Conservation (phyloP, 305 asterid genomes). For the Nicotiana rustica region DNA sequence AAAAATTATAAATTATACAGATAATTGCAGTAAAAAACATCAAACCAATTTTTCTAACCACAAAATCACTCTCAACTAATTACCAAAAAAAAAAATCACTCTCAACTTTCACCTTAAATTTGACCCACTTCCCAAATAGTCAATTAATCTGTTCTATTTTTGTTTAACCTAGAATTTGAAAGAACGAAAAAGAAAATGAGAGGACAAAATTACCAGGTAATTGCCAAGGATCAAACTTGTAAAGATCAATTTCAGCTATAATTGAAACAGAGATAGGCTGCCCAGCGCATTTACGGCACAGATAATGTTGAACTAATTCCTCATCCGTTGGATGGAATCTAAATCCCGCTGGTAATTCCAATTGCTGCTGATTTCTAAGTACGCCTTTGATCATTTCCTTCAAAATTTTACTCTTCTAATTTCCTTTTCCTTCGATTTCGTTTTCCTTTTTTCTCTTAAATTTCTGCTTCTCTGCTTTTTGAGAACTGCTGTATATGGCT, state of each 20-base stretch:
- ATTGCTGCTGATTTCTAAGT: slow-evolving; percentile 20
- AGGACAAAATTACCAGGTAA: slow-evolving; percentile 71
- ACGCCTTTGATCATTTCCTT: slow-evolving; percentile 29
- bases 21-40: not conserved
- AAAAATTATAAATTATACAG: no score
- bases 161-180: not conserved
- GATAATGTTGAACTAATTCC: slow-evolving; percentile 81
- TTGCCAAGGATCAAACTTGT: slow-evolving; percentile 95
- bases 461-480: not conserved
- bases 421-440: not conserved
- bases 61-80: no score
- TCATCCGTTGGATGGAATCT: slow-evolving; percentile 99
- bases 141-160: not conserved
- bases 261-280: slow-evolving; percentile 69
- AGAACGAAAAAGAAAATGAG: not conserved
- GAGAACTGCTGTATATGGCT: not conserved
- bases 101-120: no score
- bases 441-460: not conserved
- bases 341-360: slow-evolving; percentile 75
- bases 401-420: not conserved
- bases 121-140: no score
- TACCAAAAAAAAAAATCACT: no score
- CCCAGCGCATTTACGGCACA: slow-evolving; percentile 81
- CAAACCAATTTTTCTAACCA: no score
- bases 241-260: slow-evolving; percentile 88